Conservation (phyloP, 108 stramenopile species). For the Fragilaria crotonensis region DNA sequence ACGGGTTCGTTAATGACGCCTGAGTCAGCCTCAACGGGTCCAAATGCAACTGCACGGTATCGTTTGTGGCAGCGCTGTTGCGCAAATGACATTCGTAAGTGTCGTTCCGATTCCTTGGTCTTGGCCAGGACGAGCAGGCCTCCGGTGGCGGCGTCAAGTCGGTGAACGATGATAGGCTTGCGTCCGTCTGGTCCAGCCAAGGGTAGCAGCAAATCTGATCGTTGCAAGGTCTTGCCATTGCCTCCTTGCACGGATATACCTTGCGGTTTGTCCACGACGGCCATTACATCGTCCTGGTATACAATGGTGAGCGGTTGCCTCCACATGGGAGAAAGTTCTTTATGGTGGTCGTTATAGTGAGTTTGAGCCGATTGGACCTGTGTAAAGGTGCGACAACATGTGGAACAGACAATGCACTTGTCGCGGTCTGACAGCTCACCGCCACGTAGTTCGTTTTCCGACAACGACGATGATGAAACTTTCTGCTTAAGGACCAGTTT, state of each 20-base stretch:
- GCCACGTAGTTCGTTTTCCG: too few relatives aligned
- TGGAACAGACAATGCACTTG: background rate
- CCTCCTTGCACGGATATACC: constrained; percentile 20
- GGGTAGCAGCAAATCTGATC: constrained; percentile 9
- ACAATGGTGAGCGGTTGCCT: constrained; percentile 13
- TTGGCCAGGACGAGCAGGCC: constrained; percentile 51
- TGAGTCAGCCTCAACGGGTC: background rate
- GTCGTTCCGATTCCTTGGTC: constrained; percentile 24
- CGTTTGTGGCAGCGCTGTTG: constrained; percentile 11
- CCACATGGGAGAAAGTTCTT: constrained; percentile 9
- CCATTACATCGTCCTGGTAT: constrained; percentile 14
- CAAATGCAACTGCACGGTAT: constrained; percentile 22
- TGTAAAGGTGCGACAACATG: background rate
- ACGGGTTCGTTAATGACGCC: background rate
- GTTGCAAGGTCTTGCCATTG: constrained; percentile 1
- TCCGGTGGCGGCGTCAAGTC: constrained; percentile 50
- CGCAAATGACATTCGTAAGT: constrained; percentile 8
- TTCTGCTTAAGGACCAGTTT: too few relatives aligned
- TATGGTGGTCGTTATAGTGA: background rate
- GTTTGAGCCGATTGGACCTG: background rate
- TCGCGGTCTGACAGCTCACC: background rate
- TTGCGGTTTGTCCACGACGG: constrained; percentile 24
- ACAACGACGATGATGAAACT: too few relatives aligned
- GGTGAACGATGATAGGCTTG: constrained; percentile 37
- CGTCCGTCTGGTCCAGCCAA: background rate